These are phyloP conservation scores for Pyrrhoderma lamaoense DNA, from an alignment of 1,284 basidiomycete species.

Conservation along the genomic window DNA sequence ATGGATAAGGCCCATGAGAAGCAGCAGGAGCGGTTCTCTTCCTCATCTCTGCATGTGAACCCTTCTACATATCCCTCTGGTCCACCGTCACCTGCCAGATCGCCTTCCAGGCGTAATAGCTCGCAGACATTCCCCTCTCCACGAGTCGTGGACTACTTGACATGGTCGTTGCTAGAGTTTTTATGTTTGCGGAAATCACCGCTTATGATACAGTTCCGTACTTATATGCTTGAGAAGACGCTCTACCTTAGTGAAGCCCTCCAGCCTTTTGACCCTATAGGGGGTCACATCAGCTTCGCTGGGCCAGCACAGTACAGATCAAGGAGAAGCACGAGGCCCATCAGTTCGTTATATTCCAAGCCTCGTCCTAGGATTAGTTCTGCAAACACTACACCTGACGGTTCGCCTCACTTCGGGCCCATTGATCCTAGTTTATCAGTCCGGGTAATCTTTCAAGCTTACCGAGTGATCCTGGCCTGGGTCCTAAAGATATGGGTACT, in stretches of 20 bases:
- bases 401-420: slow-evolving; percentile 37
- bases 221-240: slow-evolving; percentile 56
- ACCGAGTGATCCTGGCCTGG: slow-evolving; percentile 19
- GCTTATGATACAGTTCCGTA: slow-evolving; percentile 55
- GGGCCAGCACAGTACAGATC: background rate
- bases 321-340: slow-evolving; percentile 28
- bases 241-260: slow-evolving; percentile 37
- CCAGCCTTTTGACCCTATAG: slow-evolving; percentile 21
- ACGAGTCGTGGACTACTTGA: slow-evolving; percentile 61
- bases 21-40: slow-evolving; percentile 11
- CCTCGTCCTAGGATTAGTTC: slow-evolving; percentile 37
- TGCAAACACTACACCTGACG: slow-evolving; percentile 41
- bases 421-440: slow-evolving; percentile 21
- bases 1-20: slow-evolving; percentile 6
- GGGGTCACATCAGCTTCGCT: slow-evolving; percentile 6
- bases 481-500: slow-evolving; percentile 26
- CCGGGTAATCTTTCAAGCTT: slow-evolving; percentile 22
- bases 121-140: slow-evolving; percentile 28
- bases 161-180: slow-evolving; percentile 70
- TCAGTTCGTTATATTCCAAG: slow-evolving; percentile 40
- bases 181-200: slow-evolving; percentile 57
- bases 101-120: slow-evolving; percentile 18
- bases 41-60: slow-evolving; percentile 10
- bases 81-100: slow-evolving; percentile 21
- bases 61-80: slow-evolving; percentile 23